A percentile compares a stretch with the other conserved stretches of the same genome.
Evolutionary conservation across 805 yeast species (phyloP).

Genomic region (Millerago galiae): DNA sequence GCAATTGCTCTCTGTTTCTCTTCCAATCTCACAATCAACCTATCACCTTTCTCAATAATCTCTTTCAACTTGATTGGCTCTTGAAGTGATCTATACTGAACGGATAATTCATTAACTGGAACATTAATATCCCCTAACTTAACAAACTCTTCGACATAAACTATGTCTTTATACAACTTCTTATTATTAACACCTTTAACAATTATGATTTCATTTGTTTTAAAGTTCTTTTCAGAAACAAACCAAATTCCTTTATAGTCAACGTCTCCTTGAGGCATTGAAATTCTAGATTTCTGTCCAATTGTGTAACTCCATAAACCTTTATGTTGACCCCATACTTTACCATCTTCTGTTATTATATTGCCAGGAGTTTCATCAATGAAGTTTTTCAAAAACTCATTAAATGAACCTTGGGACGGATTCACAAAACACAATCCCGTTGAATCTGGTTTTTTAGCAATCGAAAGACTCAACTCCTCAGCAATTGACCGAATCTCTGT

Average conservation of each 20-base stretch:
- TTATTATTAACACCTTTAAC: constrained; percentile 63
- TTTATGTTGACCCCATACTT: constrained; percentile 70
- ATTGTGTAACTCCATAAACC: constrained; percentile 96
- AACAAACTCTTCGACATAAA: constrained; percentile 35
- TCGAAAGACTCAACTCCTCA: constrained; percentile 39
- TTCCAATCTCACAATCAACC: too few relatives aligned
- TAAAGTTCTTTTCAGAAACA: constrained; percentile 62
- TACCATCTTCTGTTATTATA: constrained; percentile 69
- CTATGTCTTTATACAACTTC: constrained; percentile 40
- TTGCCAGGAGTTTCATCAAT: constrained; percentile 70
- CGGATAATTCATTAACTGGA: too few relatives aligned
- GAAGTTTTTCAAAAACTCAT: constrained; percentile 70
- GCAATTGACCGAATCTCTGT: constrained; percentile 73
- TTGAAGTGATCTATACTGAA: too few relatives aligned
- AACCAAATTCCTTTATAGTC: constrained; percentile 76
- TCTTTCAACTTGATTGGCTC: too few relatives aligned
- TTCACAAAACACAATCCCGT: constrained; percentile 92
- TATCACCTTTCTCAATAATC: too few relatives aligned
- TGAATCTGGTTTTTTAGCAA: constrained; percentile 83
- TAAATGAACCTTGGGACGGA: constrained; percentile 56
- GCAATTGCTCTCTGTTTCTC: too few relatives aligned
- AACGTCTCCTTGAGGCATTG: constrained; percentile 89
- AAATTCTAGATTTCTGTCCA: constrained; percentile 70
- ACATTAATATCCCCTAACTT: too few relatives aligned
- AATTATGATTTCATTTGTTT: constrained; percentile 68